A percentile compares a stretch with the other conserved stretches of the same genome.
Evolutionary conservation across 1,284 basidiomycete genomes (phyloP).

Genomic region (Trichosporon coremiiforme): DNA sequence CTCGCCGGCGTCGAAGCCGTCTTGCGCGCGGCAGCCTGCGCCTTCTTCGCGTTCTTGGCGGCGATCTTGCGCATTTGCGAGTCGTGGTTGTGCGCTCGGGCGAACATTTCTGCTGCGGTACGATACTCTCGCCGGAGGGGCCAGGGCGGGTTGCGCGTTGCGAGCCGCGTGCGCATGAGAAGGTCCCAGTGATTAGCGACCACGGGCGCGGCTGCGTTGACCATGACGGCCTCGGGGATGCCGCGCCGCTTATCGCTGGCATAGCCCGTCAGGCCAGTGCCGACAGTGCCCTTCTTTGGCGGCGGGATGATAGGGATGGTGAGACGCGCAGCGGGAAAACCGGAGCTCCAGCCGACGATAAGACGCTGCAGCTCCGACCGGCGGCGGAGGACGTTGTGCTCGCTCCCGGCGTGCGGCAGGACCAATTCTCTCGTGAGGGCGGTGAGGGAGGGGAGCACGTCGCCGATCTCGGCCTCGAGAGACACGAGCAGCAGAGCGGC

Average conservation of each 20-base stretch:
- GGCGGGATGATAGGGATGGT: constrained; percentile 29
- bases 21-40: background rate
- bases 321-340: constrained; percentile 30
- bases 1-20: background rate
- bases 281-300: constrained; percentile 35
- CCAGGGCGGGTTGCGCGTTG: constrained; percentile 33
- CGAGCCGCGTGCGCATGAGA: constrained; percentile 32
- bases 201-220: constrained; percentile 31
- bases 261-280: constrained; percentile 35
- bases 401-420: constrained; percentile 21
- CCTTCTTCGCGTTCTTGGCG: background rate
- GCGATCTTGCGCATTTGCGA: constrained; percentile 10
- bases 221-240: constrained; percentile 40
- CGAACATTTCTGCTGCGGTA: constrained; percentile 32
- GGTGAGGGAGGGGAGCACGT: constrained; percentile 24
- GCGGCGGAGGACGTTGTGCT: constrained; percentile 12
- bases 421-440: constrained; percentile 21
- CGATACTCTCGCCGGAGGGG: constrained; percentile 13
- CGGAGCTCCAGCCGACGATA: constrained; percentile 35
- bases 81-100: constrained; percentile 20
- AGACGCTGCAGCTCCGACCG: constrained; percentile 29
- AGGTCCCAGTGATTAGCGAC: constrained; percentile 38
- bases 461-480: constrained; percentile 28
- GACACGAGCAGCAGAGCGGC: constrained; percentile 34
- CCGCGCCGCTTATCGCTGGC: constrained; percentile 36